Base-by-base conservation (phyloP, 164 flowering plant genomes). In the Vitis cinerea region DNA sequence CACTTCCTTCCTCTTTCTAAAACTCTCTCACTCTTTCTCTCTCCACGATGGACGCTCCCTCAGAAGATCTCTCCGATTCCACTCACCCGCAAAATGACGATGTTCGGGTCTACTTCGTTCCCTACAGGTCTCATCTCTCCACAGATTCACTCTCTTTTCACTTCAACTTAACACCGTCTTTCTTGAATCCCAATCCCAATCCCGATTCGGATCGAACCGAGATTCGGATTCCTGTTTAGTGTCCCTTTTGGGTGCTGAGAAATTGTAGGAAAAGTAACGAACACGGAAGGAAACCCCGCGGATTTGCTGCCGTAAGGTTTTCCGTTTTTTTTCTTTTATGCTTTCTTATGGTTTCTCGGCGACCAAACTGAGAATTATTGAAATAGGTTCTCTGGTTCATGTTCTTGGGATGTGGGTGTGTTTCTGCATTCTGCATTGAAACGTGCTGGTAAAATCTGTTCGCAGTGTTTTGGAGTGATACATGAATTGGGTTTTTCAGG, bases 31-130 rank as follows among this genome's bases (percentile, higher is more conserved):
- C 54, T 69, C 50, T 68, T 29, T 54, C 51, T 55, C 74, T 63
- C 65, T 60, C 37, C 58, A n/a, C 10, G 31, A 80, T 77, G 86
- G 78, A 79, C 65, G 80, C 65, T 27, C 61, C 19, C 59, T 52
- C 82, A 61, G 82, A 79, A 50, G 79, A 73, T 67, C 54, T 71
- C 62, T 58, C 83, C 16, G 83, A 77, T 54, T 71, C 78, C 15
- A 66, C 85, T 44, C 82, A 67, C 50, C 67, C 16, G 10, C 72
- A 84, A 1, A 77, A 82, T 73, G 82, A 72, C 63, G 85, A 82
- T 50, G 90, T 86, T 64, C 79, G 93, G 29, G 87, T 90, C 70
- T 90, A 89, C 81, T 77, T 90, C 60, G 97, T 92, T 17, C 95
- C 98, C 3, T 84, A 78, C 78, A 82, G 92, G 98, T 92, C 70